These are phyloP conservation scores for Chloranthus sessilifolius DNA, from an alignment of 164 flowering plant species.

Conservation along the genomic window DNA sequence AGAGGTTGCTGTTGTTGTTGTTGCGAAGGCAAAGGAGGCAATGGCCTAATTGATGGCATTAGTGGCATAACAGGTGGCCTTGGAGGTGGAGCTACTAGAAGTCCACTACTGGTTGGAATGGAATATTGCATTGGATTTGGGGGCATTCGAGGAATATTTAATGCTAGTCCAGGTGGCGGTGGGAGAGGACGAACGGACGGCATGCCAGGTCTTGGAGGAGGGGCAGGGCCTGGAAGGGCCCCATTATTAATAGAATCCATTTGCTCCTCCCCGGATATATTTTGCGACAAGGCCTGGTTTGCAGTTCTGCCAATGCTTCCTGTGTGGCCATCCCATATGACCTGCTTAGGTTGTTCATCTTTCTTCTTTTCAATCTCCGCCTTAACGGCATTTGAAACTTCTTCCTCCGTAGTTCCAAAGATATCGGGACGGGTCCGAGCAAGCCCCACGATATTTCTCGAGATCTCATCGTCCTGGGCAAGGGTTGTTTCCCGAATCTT, in stretches of 20 bases:
- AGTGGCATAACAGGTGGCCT: constrained; percentile 45
- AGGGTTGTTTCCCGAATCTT: constrained; percentile 96
- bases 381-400: constrained; percentile 99
- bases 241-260: constrained; percentile 37
- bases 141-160: constrained; percentile 75
- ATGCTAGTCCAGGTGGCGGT: constrained; percentile 74
- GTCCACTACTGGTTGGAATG: constrained; percentile 34
- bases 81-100: constrained; percentile 41
- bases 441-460: constrained; percentile 92
- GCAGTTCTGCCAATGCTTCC: constrained; percentile 99
- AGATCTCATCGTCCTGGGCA: constrained; percentile 95
- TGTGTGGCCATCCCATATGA: constrained; percentile 99
- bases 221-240: constrained; percentile 79
- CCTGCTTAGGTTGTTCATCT: constrained; percentile 96
- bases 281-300: constrained; percentile 91
- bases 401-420: constrained; percentile 99
- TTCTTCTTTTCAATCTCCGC: constrained; percentile 96
- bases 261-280: constrained; percentile 53
- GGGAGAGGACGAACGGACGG: constrained; percentile 86
- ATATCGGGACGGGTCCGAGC: constrained; percentile 97
- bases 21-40: constrained; percentile 62
- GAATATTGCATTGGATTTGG: constrained; percentile 50
- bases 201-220: constrained; percentile 81
- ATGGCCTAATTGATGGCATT: constrained; percentile 48
- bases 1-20: constrained; percentile 48